A percentile compares a stretch with the other conserved stretches of the same genome.
phyloP scores from a whole-genome alignment of 768 basidiomycete genomes.

The Cystobasidium onofrii region DNA sequence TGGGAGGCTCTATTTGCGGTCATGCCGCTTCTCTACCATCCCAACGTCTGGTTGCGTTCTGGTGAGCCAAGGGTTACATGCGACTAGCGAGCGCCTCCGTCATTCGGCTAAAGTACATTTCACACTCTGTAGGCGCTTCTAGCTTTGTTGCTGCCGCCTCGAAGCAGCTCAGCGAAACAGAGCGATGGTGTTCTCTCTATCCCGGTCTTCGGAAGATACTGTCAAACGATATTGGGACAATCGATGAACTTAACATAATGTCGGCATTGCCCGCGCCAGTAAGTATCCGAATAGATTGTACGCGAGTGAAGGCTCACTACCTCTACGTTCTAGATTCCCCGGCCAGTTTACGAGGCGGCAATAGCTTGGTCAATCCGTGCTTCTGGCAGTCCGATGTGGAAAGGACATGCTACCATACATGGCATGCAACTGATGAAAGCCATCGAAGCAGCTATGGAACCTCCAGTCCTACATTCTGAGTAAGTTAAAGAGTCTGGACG shows the following conservation, averaged over 20 bases:
- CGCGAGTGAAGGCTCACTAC: too few relatives aligned
- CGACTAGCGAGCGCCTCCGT: too few relatives aligned
- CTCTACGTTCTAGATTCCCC: slow-evolving; percentile 51
- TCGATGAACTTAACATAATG: slow-evolving; percentile 69
- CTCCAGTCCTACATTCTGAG: not conserved
- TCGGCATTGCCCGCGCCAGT: slow-evolving; percentile 71
- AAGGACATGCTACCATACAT: not conserved
- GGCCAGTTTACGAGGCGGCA: slow-evolving; percentile 75
- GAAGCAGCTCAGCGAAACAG: slow-evolving; percentile 69
- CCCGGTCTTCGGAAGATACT: slow-evolving; percentile 79
- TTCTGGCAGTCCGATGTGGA: slow-evolving; percentile 55
- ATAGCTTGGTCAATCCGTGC: slow-evolving; percentile 80
- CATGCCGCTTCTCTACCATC: slow-evolving; percentile 84
- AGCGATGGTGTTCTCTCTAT: slow-evolving; percentile 95
- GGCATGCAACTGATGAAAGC: not conserved
- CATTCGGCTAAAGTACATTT: too few relatives aligned
- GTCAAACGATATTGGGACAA: slow-evolving; percentile 66
- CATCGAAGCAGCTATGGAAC: not conserved
- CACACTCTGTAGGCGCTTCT: slow-evolving; percentile 44
- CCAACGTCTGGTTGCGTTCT: slow-evolving; percentile 91
- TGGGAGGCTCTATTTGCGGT: slow-evolving; percentile 92
- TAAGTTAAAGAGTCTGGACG: not conserved
- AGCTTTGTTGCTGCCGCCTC: slow-evolving; percentile 82
- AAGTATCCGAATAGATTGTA: too few relatives aligned
- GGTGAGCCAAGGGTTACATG: too few relatives aligned